Evolutionary conservation across 202 grass and related monocot species (phyloP).

Genomic region (Schoenoplectus triqueter): DNA sequence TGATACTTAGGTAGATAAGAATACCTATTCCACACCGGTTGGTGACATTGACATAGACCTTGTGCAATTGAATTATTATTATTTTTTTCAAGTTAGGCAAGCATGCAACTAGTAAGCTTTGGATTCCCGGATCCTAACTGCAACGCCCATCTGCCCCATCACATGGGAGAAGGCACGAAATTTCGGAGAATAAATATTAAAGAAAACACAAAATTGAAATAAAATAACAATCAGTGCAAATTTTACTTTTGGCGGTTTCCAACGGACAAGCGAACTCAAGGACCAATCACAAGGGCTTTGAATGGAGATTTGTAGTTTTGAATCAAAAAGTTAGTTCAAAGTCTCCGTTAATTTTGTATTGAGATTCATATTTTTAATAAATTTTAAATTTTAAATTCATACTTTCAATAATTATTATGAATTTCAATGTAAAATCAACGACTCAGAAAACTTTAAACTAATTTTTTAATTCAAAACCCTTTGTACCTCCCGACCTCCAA

Average conservation of each 20-base stretch:
- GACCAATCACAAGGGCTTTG: not conserved
- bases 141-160: not conserved
- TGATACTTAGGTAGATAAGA: not conserved
- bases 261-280: slow-evolving; percentile 2
- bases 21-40: not conserved
- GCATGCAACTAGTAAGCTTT: slow-evolving; percentile 14
- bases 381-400: too few relatives aligned
- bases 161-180: slow-evolving; percentile 21
- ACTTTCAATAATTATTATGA: too few relatives aligned
- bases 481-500: not conserved
- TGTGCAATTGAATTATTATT: not conserved
- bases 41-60: not conserved
- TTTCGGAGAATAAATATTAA: not conserved
- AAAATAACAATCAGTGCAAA: not conserved
- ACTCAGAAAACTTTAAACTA: too few relatives aligned
- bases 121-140: slow-evolving; percentile 38
- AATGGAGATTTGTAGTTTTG: too few relatives aligned
- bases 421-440: too few relatives aligned
- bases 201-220: not conserved
- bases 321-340: too few relatives aligned
- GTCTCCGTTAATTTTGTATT: too few relatives aligned
- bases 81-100: not conserved
- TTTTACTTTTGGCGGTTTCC: not conserved
- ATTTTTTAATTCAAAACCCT: too few relatives aligned
- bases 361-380: too few relatives aligned